Base-by-base conservation (phyloP, 257 asterid genomes). In the Nicotiana obtusifolia region DNA sequence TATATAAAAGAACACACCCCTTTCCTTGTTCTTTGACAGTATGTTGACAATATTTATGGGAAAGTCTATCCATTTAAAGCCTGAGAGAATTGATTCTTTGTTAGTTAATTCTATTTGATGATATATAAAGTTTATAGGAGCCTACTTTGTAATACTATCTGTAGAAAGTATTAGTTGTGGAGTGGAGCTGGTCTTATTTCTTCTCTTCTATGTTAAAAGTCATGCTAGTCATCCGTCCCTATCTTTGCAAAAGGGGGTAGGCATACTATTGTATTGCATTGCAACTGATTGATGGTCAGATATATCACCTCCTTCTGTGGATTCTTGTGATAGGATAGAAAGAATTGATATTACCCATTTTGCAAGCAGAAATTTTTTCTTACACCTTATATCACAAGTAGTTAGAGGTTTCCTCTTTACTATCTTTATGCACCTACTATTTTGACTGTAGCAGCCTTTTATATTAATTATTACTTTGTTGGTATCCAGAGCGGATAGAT, bases 401-500 rank as follows among this genome's bases (percentile, higher is more conserved):
- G 28, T 73, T 19, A 15, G 14, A n/a, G 31, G 54, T 73, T 52
- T 49, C 37, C 19, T 16, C 22, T 41, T 26, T 20, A 22, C 28
- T n/a, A 60, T 22, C 67, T 61, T 24, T 61, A 61, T 2, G 15
- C 41, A 14, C 37, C 37, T 11, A 14, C 37, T 14, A 28, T 28
- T 26, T 64, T 28, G 15, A 28, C 10, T 61, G 67, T 61, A 24
- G 17, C 69, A 64, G 69, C 33, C 67, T 22, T 61, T 13, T 64
- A 33, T 64, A 28, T 26, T 14, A 26, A 24, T 62, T 22, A 61
- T 22, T 26, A 26, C 41, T 64, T 64, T 64, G 69, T 83, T 66
- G 41, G 69, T 22, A 80, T 75, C 81, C 83, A 94, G 98, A 67
- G 96, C 95, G 84, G 98, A 89, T 83, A 94, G 90, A 84, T 86